Evolutionary conservation across 495 filamentous ascomycete genomes (phyloP).

Genomic region (Margaritispora aquatica): DNA sequence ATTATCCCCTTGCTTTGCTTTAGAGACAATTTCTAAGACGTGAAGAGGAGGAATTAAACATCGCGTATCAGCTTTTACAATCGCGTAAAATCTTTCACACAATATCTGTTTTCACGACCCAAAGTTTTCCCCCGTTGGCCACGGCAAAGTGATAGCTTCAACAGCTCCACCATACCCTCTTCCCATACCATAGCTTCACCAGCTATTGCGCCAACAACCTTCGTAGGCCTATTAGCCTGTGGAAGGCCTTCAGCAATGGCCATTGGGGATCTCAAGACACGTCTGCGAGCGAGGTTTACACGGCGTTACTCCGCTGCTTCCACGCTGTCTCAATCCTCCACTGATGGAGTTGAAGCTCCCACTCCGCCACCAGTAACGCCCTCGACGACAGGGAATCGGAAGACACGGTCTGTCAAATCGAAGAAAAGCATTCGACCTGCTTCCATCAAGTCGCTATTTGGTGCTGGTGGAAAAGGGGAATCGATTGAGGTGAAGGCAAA

Average conservation of each 20-base stretch:
- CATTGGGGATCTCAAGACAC: slow-evolving; percentile 42
- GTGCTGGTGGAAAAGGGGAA: neutral
- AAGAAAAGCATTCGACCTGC: neutral
- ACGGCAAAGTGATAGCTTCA: neutral
- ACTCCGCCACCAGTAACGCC: neutral
- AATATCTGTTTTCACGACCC: too few species aligned
- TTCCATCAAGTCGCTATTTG: neutral
- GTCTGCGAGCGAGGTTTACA: slow-evolving; percentile 40
- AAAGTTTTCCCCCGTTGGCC: neutral
- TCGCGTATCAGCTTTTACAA: neutral
- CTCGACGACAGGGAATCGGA: neutral
- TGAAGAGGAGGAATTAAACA: too few species aligned
- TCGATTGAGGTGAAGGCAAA: slow-evolving; percentile 4
- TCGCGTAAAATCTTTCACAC: too few species aligned
- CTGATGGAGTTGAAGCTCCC: slow-evolving; percentile 5
- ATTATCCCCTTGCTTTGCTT: too few species aligned
- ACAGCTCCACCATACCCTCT: neutral
- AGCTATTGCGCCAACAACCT: neutral
- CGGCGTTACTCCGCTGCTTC: slow-evolving; percentile 36
- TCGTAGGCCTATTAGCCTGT: neutral
- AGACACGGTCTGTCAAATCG: neutral
- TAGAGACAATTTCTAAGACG: too few species aligned
- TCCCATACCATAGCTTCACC: neutral
- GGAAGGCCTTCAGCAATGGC: slow-evolving; percentile 16
- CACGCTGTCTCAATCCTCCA: slow-evolving; percentile 28